Percentiles rank a stretch among this genome's conserved stretches.
Evolutionary conservation across 2,329 filamentous ascomycete genomes (phyloP).

Genomic region (Calonectria crousiana): DNA sequence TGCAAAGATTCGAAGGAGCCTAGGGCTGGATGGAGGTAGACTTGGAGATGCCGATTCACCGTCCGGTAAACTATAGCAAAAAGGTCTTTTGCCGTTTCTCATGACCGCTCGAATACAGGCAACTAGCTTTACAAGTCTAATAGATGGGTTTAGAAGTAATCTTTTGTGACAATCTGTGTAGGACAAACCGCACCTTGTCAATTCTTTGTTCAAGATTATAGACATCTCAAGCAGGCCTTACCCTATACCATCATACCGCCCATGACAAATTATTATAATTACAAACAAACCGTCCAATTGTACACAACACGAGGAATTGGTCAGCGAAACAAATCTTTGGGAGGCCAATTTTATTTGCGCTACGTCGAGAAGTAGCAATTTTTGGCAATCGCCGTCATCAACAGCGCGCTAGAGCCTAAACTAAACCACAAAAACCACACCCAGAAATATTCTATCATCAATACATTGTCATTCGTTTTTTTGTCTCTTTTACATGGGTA

Average conservation of each 20-base stretch:
- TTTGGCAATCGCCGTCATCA: background rate
- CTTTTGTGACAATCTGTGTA: background rate
- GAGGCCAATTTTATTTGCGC: background rate
- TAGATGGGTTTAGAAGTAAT: too few species aligned
- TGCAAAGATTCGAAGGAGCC: background rate
- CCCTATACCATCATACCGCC: background rate
- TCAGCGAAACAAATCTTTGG: too few species aligned
- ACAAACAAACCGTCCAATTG: background rate
- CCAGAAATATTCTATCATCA: conserved; percentile 7
- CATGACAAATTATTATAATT: background rate
- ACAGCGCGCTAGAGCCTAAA: background rate
- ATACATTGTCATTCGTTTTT: conserved; percentile 1
- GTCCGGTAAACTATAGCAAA: background rate
- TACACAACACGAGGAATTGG: background rate
- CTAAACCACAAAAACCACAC: background rate
- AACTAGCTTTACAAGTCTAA: too few species aligned
- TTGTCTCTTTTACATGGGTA: conserved; percentile 24
- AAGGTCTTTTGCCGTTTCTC: background rate
- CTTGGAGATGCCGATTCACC: too few species aligned
- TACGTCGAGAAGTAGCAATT: background rate
- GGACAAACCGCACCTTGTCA: background rate
- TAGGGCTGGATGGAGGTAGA: background rate
- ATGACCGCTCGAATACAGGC: too few species aligned
- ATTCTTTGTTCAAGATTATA: background rate
- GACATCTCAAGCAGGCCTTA: background rate